Base-by-base conservation (phyloP, 164 flowering plant genomes). In the Protea cynaroides region DNA sequence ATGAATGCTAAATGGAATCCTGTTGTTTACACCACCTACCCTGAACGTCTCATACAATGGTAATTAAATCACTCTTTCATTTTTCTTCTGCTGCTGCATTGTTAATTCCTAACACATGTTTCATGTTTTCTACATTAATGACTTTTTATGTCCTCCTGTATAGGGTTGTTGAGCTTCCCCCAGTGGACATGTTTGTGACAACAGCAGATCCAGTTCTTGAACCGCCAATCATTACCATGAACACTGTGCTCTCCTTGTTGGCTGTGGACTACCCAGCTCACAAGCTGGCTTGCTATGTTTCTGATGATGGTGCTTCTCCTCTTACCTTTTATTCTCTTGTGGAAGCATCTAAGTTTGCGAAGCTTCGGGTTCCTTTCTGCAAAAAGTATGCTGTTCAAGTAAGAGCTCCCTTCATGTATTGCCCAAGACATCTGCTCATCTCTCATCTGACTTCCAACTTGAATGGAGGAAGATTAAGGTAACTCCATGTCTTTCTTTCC, bases 311-410 rank as follows among this genome's bases (percentile, higher is more conserved):
- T 1, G 70, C 76, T 51, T 85, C 90, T 0, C 82, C 89, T 25
- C 57, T 87, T 57, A 82, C 80, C 62, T 81, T 73, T 71, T 86
- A 76, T 57, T 52, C 90, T 59, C 79, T 87, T 8, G 29, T 66
- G 0, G 79, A 85, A 73, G 82, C 90, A 3, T 53, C 80, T 3
- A 66, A 76, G 24, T 87, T 81, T 58, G 86, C 84, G 8, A 64
- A 77, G 74, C 71, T 72, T 4, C 86, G 94, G 94, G 77, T 84
- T 40, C 90, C 90, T 0, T 87, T 84, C 50, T 87, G 90, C 40
- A 85, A 81, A 75, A 84, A 81, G 71, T 79, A 84, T 37, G 62
- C 58, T 6, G 25, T 87, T 64, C 66, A 25, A 44, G 59, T 73
- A 18, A 71, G 94, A 75, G 90, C 87, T 57, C 94, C 89, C 15